Conservation (phyloP, 768 basidiomycete genomes). For the Mycena albidolilacea region DNA sequence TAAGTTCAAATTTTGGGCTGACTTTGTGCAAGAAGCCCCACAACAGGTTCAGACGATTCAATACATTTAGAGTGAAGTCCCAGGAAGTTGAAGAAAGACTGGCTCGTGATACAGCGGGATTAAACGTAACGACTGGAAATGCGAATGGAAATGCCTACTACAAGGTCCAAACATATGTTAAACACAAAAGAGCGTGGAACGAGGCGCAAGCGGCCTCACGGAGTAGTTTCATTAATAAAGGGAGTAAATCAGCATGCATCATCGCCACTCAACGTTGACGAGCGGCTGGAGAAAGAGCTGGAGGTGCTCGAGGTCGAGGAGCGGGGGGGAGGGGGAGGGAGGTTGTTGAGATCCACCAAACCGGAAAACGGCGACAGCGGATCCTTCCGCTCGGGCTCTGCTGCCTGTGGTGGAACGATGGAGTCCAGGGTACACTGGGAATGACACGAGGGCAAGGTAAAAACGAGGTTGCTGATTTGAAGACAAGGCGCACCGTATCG, state of each 20-base stretch:
- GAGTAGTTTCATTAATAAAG: not conserved
- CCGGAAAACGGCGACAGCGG: conserved; percentile 3
- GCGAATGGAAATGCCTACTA: no score
- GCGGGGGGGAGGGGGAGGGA: not conserved
- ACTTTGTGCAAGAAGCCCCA: no score
- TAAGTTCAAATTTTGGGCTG: not conserved
- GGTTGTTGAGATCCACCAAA: conserved; percentile 2
- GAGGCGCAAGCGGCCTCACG: not conserved
- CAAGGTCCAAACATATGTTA: no score
- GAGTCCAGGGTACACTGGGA: not conserved
- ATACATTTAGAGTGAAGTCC: no score
- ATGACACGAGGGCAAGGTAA: not conserved
- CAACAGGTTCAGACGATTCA: no score
- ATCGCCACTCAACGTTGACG: conserved; percentile 2
- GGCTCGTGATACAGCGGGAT: no score
- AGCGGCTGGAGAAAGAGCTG: not conserved
- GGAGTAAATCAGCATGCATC: not conserved
- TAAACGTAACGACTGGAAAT: no score
- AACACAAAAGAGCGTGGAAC: no score
- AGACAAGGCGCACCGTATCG: not conserved
- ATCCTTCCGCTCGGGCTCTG: conserved; percentile 10
- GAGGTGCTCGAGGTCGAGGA: conserved; percentile 3
- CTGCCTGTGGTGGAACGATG: no score
- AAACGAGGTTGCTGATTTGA: not conserved
- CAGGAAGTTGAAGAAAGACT: no score